phyloP scores from a whole-genome alignment of 169 alveolate species.

The Plasmodium vivax region DNA sequence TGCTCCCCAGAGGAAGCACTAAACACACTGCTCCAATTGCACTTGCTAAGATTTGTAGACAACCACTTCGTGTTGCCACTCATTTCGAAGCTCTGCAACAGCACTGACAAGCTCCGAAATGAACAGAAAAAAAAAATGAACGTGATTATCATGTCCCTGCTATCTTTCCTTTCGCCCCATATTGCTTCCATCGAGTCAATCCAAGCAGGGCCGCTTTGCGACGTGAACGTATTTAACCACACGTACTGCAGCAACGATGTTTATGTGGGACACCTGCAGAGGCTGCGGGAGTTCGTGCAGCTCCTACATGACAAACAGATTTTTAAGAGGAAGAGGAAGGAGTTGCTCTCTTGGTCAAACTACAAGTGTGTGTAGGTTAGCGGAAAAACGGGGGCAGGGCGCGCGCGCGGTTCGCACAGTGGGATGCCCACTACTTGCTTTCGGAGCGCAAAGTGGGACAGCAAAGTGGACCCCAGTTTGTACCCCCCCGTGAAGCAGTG shows the following conservation, averaged over 20 bases:
- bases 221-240: constrained; percentile 52
- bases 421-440: not conserved
- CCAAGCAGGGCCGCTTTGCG: not conserved
- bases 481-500: not conserved
- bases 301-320: constrained; percentile 43
- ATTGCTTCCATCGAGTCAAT: constrained; percentile 9
- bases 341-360: constrained; percentile 67
- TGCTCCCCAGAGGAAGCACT: constrained; percentile 43
- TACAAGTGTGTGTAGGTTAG: constrained; percentile 9
- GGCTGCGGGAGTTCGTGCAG: constrained; percentile 25
- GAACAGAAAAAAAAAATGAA: constrained; percentile 70
- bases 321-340: constrained; percentile 68
- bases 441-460: not conserved
- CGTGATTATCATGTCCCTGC: constrained; percentile 16
- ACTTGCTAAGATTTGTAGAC: constrained; percentile 52
- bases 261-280: constrained; percentile 44
- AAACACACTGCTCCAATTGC: constrained; percentile 42
- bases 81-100: constrained; percentile 59
- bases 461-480: not conserved
- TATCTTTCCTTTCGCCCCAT: constrained; percentile 34
- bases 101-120: constrained; percentile 46
- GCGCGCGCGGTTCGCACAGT: not conserved
- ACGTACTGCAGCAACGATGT: constrained; percentile 51
- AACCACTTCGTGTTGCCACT: constrained; percentile 37
- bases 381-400: not conserved